These are phyloP conservation scores for Helichrysum umbraculigerum DNA, from an alignment of 129 eudicot genomes.

Conservation along the genomic window DNA sequence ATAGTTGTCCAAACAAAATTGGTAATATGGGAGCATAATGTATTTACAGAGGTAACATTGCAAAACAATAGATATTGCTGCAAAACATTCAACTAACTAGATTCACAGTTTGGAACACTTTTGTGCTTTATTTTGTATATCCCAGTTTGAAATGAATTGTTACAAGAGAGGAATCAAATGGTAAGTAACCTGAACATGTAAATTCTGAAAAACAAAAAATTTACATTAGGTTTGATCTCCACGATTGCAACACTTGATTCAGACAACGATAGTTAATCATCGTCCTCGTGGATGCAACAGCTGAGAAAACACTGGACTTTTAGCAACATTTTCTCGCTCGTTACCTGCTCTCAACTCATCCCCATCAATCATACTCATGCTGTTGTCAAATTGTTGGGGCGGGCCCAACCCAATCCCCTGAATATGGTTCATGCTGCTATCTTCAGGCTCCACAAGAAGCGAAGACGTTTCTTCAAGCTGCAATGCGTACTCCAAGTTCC, in stretches of 20 bases:
- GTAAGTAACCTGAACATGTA: not conserved
- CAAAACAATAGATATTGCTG: not conserved
- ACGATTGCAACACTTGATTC: not conserved
- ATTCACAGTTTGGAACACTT: constrained; percentile 9
- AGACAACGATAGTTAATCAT: constrained; percentile 35
- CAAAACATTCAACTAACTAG: constrained; percentile 3
- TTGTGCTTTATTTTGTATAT: constrained; percentile 18
- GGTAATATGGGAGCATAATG: too few relatives aligned
- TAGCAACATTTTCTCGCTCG: constrained; percentile 74
- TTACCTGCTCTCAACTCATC: constrained; percentile 58
- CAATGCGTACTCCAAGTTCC: constrained; percentile 94
- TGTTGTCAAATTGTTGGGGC: constrained; percentile 65
- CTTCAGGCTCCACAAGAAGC: constrained; percentile 79
- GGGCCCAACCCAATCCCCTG: constrained; percentile 61
- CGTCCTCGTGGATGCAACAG: constrained; percentile 91
- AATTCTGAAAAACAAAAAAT: not conserved
- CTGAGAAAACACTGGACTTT: constrained; percentile 91
- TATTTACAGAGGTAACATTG: too few relatives aligned
- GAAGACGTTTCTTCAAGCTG: constrained; percentile 93
- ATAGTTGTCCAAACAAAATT: too few relatives aligned
- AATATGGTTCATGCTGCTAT: constrained; percentile 93
- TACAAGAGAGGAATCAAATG: constrained; percentile 23
- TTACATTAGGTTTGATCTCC: not conserved
- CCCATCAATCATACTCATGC: constrained; percentile 71
- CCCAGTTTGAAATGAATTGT: constrained; percentile 4